phyloP scores from a whole-genome alignment of 192 early-diverging fungal genomes.

The Coemansia asiatica region DNA sequence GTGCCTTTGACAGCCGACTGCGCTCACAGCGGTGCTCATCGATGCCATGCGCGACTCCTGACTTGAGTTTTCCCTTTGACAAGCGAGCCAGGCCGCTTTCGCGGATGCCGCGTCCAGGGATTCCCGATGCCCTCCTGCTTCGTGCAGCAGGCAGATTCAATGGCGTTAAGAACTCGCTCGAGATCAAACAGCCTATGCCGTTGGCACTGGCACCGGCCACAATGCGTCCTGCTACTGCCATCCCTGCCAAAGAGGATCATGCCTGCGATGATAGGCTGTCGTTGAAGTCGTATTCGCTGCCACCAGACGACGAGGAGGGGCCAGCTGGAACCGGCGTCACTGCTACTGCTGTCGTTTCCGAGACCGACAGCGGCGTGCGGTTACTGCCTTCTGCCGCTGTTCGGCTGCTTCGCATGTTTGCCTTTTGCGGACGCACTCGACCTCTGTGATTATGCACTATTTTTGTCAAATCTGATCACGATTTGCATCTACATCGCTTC shows the following conservation, averaged over 20 bases:
- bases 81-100: background rate
- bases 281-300: background rate
- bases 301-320: background rate
- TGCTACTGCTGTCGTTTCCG: constrained; percentile 1
- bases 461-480: background rate
- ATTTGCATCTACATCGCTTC: background rate
- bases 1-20: constrained; percentile 12
- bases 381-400: constrained; percentile 22
- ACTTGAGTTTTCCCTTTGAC: background rate
- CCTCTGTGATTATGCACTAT: background rate
- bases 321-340: background rate
- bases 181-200: constrained; percentile 33
- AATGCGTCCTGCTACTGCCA: constrained; percentile 2
- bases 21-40: constrained; percentile 34
- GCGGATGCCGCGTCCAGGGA: constrained; percentile 1
- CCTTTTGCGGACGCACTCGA: constrained; percentile 22
- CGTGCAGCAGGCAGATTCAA: constrained; percentile 23
- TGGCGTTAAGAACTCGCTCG: constrained; percentile 46
- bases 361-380: constrained; percentile 15
- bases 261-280: background rate
- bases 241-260: background rate
- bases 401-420: constrained; percentile 27
- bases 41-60: constrained; percentile 16
- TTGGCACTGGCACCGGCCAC: background rate
- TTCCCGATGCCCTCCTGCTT: constrained; percentile 10